Base-by-base conservation (phyloP, 1,284 basidiomycete species). In the Microstroma glucosiphilum region DNA sequence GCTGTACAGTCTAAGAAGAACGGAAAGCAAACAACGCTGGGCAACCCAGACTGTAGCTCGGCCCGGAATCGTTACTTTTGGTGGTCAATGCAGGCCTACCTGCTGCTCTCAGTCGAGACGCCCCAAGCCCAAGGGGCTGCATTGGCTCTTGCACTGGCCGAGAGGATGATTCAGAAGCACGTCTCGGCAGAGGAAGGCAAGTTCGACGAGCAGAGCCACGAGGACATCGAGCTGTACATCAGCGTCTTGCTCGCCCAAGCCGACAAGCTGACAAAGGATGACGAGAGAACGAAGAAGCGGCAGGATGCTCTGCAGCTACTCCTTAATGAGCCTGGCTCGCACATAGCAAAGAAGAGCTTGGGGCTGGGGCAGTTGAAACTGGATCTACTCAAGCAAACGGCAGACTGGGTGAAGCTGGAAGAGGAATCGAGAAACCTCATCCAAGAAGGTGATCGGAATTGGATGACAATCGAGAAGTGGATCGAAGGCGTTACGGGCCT, bases 11-110 rank as follows among this genome's bases (percentile, higher is more conserved):
- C 86, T 8, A 86, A 85, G 72, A 86, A 86, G 80, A 89, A 88
- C 71, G 85, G 86, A 67, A 89, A 90, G 75, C 84, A 87, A 62
- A 85, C 88, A 30, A 88, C 89, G 60, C 83, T 87, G 55, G 15
- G 17, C 17, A 48, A 48, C 21, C 51, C 51, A 23, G 23, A n/a
- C 46, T 48, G 23, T 23, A 54, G 51, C 51, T 54, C 51, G 13
- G 51, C 26, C 13, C 51, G 51, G 13, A 54, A 54, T 25, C 51
- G 51, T 21, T 91, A 89, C 78, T 80, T 90, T 49, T 92, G 89
- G 79, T 92, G 89, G 90, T 88, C 84, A 66, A 84, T 89, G 30
- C 87, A 89, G 71, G 85, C 88, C 65, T 86, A 88, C 11, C 83
- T 90, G 43, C 84, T 92, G n/a, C 89, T 79, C 40, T 69, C 80